These are phyloP conservation scores for Aspergillus uvarum DNA, from an alignment of 2,329 filamentous ascomycete genomes.

Conservation along the genomic window DNA sequence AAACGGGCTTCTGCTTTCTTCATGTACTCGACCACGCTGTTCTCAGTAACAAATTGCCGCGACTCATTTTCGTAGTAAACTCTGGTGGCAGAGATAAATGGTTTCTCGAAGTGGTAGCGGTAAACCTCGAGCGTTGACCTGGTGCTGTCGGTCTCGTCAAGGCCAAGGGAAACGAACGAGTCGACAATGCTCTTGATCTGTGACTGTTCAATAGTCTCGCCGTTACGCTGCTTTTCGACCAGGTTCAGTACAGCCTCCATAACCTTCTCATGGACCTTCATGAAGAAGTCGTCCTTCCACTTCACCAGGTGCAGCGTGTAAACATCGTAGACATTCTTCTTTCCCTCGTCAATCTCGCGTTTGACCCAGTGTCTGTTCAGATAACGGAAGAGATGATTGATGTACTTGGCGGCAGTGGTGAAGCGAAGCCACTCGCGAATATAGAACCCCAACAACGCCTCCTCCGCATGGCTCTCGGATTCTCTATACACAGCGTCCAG, in stretches of 20 bases:
- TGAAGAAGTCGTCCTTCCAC: slow-evolving; percentile 91
- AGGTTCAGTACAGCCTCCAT: slow-evolving; percentile 94
- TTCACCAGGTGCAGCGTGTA: slow-evolving; percentile 95
- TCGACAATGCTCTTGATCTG: slow-evolving; percentile 98
- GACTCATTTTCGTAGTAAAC: slow-evolving; percentile 90
- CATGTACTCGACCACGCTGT: slow-evolving; percentile 99
- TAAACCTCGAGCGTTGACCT: slow-evolving; percentile 97
- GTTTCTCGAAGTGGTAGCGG: slow-evolving; percentile 84
- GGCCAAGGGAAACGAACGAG: slow-evolving; percentile 89
- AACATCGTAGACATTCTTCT: slow-evolving; percentile 97
- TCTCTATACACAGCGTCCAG: slow-evolving; percentile 68
- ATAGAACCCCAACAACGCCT: slow-evolving; percentile 87
- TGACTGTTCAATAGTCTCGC: slow-evolving; percentile 94
- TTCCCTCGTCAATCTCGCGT: slow-evolving; percentile 96
- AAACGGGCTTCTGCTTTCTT: slow-evolving; percentile 93
- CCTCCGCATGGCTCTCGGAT: slow-evolving; percentile 79
- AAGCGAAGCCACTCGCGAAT: slow-evolving; percentile 97
- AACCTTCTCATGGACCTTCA: slow-evolving; percentile 77
- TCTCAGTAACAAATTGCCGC: slow-evolving; percentile 90
- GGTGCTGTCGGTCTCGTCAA: slow-evolving; percentile 88
- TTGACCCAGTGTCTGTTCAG: slow-evolving; percentile 99
- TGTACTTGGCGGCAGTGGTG: slow-evolving; percentile 93
- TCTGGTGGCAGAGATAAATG: slow-evolving; percentile 82
- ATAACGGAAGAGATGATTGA: slow-evolving; percentile 94
- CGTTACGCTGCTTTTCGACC: slow-evolving; percentile 94